A percentile compares a stretch with the other conserved stretches of the same genome.
Evolutionary conservation across 106 monocot species (phyloP).

Genomic region (Allium fistulosum): DNA sequence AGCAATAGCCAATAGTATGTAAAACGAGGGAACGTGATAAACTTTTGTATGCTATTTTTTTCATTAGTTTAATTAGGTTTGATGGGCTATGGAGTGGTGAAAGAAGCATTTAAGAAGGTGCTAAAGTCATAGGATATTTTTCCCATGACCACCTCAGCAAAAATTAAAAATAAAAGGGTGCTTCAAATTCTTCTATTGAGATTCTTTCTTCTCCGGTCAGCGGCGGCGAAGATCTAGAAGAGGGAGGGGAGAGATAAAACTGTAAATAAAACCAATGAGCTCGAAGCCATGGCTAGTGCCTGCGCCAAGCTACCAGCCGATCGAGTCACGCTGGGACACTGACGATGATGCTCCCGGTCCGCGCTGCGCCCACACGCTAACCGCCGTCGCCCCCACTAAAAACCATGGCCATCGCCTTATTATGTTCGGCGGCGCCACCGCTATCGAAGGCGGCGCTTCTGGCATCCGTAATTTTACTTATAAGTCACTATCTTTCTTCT

Average conservation of each 20-base stretch:
- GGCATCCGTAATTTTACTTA: constrained; percentile 52
- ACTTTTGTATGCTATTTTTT: no score
- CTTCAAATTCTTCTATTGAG: no score
- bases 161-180: no score
- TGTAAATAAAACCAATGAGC: constrained; percentile 22
- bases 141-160: no score
- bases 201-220: constrained; percentile 6
- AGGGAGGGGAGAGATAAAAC: constrained; percentile 7
- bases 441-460: constrained; percentile 77
- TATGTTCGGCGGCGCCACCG: constrained; percentile 96
- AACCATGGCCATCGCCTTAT: constrained; percentile 85
- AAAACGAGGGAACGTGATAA: no score
- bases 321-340: constrained; percentile 61
- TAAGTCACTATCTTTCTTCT: neutral
- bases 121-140: no score
- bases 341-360: constrained; percentile 79
- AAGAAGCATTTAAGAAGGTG: no score
- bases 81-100: no score
- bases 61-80: no score
- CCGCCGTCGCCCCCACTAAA: constrained; percentile 77
- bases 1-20: no score
- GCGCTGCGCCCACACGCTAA: constrained; percentile 86
- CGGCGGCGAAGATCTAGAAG: constrained; percentile 4
- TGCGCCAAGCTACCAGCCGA: constrained; percentile 51
- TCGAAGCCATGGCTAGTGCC: constrained; percentile 78